Evolutionary conservation across 78 protist species (phyloP).

Genomic region (Acrasis kona): DNA sequence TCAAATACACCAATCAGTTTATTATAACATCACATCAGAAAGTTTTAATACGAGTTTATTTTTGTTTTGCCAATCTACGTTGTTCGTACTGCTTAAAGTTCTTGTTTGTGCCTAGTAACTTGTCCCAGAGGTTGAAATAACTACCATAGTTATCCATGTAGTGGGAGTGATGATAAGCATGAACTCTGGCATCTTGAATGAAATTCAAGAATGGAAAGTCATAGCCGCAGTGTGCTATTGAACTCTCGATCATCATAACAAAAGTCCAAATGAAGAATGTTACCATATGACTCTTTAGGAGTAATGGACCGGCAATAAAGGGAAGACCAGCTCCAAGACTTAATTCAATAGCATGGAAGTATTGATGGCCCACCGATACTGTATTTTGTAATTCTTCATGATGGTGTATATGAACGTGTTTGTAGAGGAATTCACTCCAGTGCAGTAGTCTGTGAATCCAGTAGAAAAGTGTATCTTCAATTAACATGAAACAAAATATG

Average conservation of each 20-base stretch:
- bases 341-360: background rate
- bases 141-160: background rate
- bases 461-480: background rate
- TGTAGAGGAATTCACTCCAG: background rate
- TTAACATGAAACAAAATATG: background rate
- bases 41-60: too few relatives aligned
- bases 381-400: background rate
- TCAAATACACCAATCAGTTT: too few relatives aligned
- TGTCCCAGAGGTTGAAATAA: background rate
- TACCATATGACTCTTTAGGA: background rate
- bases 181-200: background rate
- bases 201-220: background rate
- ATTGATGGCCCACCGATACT: background rate
- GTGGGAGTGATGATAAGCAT: background rate
- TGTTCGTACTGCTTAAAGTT: background rate
- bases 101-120: background rate
- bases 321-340: background rate
- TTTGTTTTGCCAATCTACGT: background rate
- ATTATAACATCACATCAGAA: too few relatives aligned
- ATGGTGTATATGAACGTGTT: background rate
- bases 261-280: background rate
- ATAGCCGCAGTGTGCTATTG: background rate
- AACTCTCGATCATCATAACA: background rate
- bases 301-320: background rate
- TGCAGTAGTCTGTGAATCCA: background rate